Base-by-base conservation (phyloP, 2,329 filamentous ascomycete genomes). In the Bimuria novae-zelandiae region DNA sequence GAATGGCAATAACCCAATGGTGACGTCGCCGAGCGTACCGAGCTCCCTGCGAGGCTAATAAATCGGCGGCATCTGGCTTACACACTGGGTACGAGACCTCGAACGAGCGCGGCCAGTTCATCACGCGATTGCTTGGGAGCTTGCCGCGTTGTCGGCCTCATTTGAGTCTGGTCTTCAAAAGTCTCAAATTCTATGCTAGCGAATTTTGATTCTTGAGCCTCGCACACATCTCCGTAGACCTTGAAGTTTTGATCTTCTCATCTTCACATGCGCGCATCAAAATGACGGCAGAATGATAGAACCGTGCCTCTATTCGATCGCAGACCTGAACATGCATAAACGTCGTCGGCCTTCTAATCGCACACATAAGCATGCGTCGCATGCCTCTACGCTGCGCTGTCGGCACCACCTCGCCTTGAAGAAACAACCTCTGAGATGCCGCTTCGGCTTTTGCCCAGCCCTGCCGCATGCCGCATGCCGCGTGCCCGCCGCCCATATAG, bases 21-120 rank as follows among this genome's bases (percentile, higher is more conserved):
- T 73, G 70, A 73, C 70, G 70, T 73, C 69, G 70, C 68, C 69
- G 69, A 69, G 44, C 33, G 45, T 61, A 60, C 65, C 66, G 59
- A 56, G 52, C 55, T 32, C 54, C n/a, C 54, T n/a, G 35, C n/a
- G 7, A 37, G n/a, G 58, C 55, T 36, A 16, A 16, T 62, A 52
- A 56, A 61, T 65, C 56, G 65, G 61, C 62, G 52, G 51, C 49
- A 54, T 67, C 65, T 61, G 68, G 51, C 53, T 45, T 44, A 39
- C 37, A 49, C 45, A 41, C 29, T n/a, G 17, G 17, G 44, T 27
- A 29, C 30, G 22, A 37, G 14, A 37, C 19, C 44, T 47, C 44
- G 44, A 47, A 47, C 32, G 32, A 47, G 16, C 17, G 10, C 44
- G 22, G 33, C 33, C 44, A 37, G 32, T 47, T n/a, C 44, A 47